phyloP scores from a whole-genome alignment of 2,329 filamentous ascomycete species.

The Celoporthe dispersa region DNA sequence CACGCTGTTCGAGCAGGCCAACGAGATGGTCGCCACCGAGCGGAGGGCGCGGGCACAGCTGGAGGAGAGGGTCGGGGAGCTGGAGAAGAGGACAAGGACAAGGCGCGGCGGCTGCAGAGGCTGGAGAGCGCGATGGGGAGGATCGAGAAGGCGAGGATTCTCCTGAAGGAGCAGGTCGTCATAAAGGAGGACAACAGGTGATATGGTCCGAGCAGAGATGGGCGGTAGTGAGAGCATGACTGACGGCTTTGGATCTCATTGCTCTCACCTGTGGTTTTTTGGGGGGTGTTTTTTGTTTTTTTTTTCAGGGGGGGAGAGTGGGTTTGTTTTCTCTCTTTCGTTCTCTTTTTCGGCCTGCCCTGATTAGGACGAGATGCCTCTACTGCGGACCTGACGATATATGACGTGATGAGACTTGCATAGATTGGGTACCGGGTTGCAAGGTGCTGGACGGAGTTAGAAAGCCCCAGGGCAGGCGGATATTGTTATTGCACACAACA shows the following conservation, averaged over 20 bases:
- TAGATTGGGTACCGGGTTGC: not conserved
- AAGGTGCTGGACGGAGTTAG: not conserved
- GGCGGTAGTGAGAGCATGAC: no score
- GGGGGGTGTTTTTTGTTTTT: no score
- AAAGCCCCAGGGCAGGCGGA: not conserved
- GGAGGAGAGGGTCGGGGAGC: conserved; percentile 69
- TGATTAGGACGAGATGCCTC: not conserved
- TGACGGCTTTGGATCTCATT: not conserved
- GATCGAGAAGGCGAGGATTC: conserved; percentile 70
- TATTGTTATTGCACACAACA: not conserved
- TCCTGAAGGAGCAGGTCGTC: conserved; percentile 51
- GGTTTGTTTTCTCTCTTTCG: not conserved
- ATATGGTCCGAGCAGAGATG: not conserved
- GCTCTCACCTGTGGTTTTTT: not conserved
- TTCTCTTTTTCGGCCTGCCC: not conserved
- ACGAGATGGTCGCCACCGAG: conserved; percentile 84
- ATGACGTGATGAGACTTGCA: conserved; percentile 9
- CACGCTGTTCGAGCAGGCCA: conserved; percentile 79
- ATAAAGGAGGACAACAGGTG: conserved; percentile 1
- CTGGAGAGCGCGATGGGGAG: conserved; percentile 72
- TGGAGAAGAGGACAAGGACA: conserved; percentile 75
- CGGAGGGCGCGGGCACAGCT: conserved; percentile 71
- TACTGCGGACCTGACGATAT: not conserved
- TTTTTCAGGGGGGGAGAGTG: no score
- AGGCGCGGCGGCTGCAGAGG: conserved; percentile 68